Conservation (phyloP, 176 grass and related monocot genomes). For the Canna indica region DNA sequence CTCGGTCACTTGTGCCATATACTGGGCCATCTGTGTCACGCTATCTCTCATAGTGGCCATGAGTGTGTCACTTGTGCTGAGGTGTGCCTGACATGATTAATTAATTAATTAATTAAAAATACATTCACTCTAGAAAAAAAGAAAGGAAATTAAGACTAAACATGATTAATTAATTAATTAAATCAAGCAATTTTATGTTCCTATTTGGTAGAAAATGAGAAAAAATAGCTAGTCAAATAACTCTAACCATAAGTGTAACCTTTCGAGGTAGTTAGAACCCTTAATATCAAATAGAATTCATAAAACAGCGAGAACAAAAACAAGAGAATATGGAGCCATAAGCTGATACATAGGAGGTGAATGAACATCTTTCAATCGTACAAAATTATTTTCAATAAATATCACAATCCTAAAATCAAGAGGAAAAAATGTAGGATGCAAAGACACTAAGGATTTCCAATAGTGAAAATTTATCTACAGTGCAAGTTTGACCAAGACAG, state of each 20-base stretch:
- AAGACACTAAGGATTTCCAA: not conserved
- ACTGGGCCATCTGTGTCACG: too few species aligned
- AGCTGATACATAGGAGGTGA: not conserved
- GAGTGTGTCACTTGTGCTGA: too few species aligned
- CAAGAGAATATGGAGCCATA: not conserved
- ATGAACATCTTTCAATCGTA: not conserved
- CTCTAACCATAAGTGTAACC: not conserved
- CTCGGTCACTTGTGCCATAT: too few species aligned
- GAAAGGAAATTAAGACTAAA: conserved; percentile 1
- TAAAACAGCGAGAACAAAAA: not conserved
- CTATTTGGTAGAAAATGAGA: not conserved
- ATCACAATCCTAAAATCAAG: not conserved
- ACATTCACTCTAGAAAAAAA: conserved; percentile 48
- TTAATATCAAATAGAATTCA: not conserved
- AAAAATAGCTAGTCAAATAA: not conserved
- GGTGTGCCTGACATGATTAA: too few species aligned
- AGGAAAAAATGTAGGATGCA: not conserved
- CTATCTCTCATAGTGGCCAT: too few species aligned
- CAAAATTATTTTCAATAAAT: not conserved
- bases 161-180: conserved; percentile 1
- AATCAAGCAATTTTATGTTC: not conserved
- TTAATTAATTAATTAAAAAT: too few species aligned
- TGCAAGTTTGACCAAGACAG: not conserved
- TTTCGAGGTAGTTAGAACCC: too few species aligned
- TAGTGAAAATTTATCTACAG: not conserved